These are phyloP conservation scores for Mycena alexandri DNA, from an alignment of 768 basidiomycete species.

Conservation along the genomic window DNA sequence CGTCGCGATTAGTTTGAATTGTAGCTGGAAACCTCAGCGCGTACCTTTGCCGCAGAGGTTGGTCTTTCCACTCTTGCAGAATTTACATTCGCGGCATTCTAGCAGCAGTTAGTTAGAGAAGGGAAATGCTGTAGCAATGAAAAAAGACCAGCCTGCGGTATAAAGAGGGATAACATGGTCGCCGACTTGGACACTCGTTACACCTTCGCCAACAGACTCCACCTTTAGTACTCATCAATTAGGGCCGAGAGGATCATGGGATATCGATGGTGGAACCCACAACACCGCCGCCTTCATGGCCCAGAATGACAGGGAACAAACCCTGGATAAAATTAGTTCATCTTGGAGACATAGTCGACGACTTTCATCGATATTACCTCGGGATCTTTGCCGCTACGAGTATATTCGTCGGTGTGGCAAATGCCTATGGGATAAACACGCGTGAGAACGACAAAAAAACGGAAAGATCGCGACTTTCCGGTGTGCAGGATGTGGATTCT, in stretches of 20 bases:
- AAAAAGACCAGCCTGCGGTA: constrained; percentile 79
- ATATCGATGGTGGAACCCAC: constrained; percentile 58
- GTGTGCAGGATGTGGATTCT: constrained; percentile 93
- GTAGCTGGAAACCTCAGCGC: constrained; percentile 3
- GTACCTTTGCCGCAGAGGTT: constrained; percentile 96
- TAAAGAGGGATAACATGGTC: constrained; percentile 99
- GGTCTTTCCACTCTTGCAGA: constrained; percentile 98
- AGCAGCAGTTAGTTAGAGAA: constrained; percentile 26
- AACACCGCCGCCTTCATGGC: constrained; percentile 94
- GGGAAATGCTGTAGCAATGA: not conserved
- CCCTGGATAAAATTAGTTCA: constrained; percentile 61
- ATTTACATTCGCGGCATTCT: constrained; percentile 98
- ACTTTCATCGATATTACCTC: constrained; percentile 71
- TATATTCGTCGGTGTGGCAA: constrained; percentile 99
- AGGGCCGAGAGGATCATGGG: constrained; percentile 11
- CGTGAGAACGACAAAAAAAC: constrained; percentile 24
- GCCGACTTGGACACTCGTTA: constrained; percentile 80
- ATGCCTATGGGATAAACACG: constrained; percentile 65
- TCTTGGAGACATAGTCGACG: no score
- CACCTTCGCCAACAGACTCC: constrained; percentile 97
- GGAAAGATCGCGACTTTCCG: constrained; percentile 59
- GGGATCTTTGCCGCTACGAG: constrained; percentile 94
- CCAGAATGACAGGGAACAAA: constrained; percentile 92
- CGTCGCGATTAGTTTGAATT: constrained; percentile 15
- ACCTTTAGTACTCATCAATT: constrained; percentile 64